Conservation (phyloP, 1,284 basidiomycete genomes). For the Amylostereum chailletii region DNA sequence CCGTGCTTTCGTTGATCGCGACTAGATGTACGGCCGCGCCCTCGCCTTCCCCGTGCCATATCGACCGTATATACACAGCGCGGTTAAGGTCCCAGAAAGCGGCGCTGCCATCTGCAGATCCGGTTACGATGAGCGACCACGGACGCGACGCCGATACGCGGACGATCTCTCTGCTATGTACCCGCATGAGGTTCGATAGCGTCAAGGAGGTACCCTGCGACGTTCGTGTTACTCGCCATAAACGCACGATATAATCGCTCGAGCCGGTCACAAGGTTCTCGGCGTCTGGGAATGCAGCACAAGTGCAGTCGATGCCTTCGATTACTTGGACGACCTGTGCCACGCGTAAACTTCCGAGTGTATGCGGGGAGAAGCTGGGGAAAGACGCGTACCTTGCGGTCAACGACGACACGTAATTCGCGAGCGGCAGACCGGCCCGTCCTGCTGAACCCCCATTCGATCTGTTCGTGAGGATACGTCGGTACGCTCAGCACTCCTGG, state of each 20-base stretch:
- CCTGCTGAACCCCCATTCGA: slow-evolving; percentile 50
- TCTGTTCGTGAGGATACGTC: slow-evolving; percentile 52
- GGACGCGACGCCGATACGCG: slow-evolving; percentile 70
- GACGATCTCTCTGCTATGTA: slow-evolving; percentile 61
- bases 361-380: slow-evolving; percentile 3
- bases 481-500: slow-evolving; percentile 54
- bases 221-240: slow-evolving; percentile 50
- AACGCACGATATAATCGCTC: slow-evolving; percentile 64
- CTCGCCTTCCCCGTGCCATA: slow-evolving; percentile 51
- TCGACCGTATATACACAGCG: slow-evolving; percentile 66
- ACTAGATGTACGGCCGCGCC: slow-evolving; percentile 54
- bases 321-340: slow-evolving; percentile 63
- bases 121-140: slow-evolving; percentile 83
- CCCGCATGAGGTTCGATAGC: slow-evolving; percentile 69
- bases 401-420: slow-evolving; percentile 53
- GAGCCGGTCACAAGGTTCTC: slow-evolving; percentile 71
- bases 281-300: slow-evolving; percentile 70
- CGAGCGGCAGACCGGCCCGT: slow-evolving; percentile 27
- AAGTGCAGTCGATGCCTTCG: slow-evolving; percentile 65
- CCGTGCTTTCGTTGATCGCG: slow-evolving; percentile 80
- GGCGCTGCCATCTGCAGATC: slow-evolving; percentile 78
- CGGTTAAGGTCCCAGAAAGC: slow-evolving; percentile 90
- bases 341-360: slow-evolving; percentile 6
- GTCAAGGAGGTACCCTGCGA: slow-evolving; percentile 22
- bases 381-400: slow-evolving; percentile 42